Conservation (phyloP, 306 rosid genomes). For the Arachis hypogaea region DNA sequence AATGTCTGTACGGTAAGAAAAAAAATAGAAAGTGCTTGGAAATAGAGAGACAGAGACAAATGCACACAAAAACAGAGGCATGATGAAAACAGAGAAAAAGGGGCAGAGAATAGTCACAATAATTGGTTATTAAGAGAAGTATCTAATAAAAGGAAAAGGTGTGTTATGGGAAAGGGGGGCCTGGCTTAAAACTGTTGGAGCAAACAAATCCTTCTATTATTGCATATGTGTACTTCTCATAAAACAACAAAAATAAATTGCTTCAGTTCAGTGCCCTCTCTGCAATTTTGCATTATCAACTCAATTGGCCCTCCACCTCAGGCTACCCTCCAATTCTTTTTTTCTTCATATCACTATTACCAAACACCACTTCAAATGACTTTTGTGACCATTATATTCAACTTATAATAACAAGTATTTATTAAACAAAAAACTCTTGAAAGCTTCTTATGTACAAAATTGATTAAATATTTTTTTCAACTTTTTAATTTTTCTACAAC, state of each 20-base stretch:
- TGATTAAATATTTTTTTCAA: too few relatives aligned
- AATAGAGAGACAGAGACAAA: conserved; percentile 14
- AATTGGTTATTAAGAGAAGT: conserved; percentile 52
- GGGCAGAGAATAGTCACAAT: conserved; percentile 44
- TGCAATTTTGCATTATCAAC: conserved; percentile 23
- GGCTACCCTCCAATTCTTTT: conserved; percentile 28
- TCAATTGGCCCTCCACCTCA: conserved; percentile 42
- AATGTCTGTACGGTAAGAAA: conserved; percentile 15
- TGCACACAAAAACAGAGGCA: conserved; percentile 27
- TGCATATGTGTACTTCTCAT: conserved; percentile 57
- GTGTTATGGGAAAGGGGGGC: conserved; percentile 36
- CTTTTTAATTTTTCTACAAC: too few relatives aligned
- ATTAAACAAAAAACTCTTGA: not conserved
- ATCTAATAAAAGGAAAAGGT: conserved; percentile 29
- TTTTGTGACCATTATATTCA: not conserved
- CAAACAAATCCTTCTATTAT: conserved; percentile 69
- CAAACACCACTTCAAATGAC: conserved; percentile 3
- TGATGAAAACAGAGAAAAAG: conserved; percentile 11
- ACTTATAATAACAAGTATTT: too few relatives aligned
- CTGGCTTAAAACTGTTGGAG: conserved; percentile 52
- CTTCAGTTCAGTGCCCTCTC: conserved; percentile 45
- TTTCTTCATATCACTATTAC: not conserved
- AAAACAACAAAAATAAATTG: conserved; percentile 48
- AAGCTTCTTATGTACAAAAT: too few relatives aligned
- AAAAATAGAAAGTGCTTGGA: conserved; percentile 18